Evolutionary conservation across 768 basidiomycete genomes (phyloP), one percentile per base, ranked within the genome.

Genomic region (Boletales sp.): DNA sequence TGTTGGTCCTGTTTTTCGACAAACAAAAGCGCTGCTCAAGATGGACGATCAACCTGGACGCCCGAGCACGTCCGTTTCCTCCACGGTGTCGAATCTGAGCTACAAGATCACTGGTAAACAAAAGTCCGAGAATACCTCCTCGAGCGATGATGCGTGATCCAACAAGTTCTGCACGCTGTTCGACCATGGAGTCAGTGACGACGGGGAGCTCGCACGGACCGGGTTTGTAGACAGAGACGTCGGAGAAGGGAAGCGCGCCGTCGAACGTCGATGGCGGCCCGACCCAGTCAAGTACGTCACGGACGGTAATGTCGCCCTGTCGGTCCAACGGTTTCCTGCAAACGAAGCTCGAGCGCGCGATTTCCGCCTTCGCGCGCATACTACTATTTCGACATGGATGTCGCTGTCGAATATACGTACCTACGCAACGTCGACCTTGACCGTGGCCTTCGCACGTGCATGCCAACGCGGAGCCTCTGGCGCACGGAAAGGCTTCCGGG

Each of bases 201-300:
- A n/a, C 1, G 10, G 49, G 47, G 5, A 45, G 18, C 7, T 14
- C 37, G n/a, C n/a, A n/a, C n/a, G 45, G 28, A 10, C 8, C 4
- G 18, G 21, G 51, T 11, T 11, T 15, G 42, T 60, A 60, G 15
- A 53, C 57, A 2, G 58, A 39, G 30, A 59, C 41, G 0, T 49
- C 17, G 12, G 59, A n/a, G n/a, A n/a, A 44, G 12, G 59, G 59
- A 2, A 60, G 28, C 35, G 42, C 44, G 28, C 53, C 55, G 25
- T 60, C 38, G 19, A 61, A 60, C 13, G 31, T 41, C 2, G 59
- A 60, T 21, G 56, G 14, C 13, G 31, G 15, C 19, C 59, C 59
- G 5, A 52, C 9, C 59, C 59, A 60, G 48, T 61, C 59, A 5
- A 61, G 50, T 14, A n/a, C n/a, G n/a, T n/a, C n/a, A n/a, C n/a